phyloP scores from a whole-genome alignment of 352 stramenopile genomes.

The Pythium phragmiticola region DNA sequence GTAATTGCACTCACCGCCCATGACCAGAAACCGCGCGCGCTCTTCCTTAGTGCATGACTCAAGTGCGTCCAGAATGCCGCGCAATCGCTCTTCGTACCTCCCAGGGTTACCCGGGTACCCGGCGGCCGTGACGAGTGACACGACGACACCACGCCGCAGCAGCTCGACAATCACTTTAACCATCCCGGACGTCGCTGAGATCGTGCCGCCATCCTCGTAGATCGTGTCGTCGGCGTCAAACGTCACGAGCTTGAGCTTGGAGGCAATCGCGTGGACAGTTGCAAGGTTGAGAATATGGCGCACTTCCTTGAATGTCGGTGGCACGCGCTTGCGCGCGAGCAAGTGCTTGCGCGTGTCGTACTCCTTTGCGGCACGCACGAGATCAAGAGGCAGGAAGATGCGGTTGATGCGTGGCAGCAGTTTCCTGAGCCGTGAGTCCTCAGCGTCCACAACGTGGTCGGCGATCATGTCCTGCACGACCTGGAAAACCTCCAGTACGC shows the following conservation, averaged over 20 bases:
- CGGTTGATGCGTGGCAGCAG: constrained; percentile 63
- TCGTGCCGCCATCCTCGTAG: constrained; percentile 81
- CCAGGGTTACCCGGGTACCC: constrained; percentile 69
- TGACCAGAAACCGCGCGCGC: constrained; percentile 84
- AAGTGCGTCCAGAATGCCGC: constrained; percentile 73
- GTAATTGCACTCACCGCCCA: constrained; percentile 98
- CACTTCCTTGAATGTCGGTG: constrained; percentile 84
- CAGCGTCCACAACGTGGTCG: constrained; percentile 51
- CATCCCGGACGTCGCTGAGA: constrained; percentile 67
- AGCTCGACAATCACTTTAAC: constrained; percentile 69
- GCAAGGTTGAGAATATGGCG: constrained; percentile 84
- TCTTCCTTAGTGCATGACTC: constrained; percentile 48
- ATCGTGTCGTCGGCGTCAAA: constrained; percentile 88
- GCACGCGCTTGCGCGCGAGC: constrained; percentile 73
- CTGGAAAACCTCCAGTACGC: constrained; percentile 64
- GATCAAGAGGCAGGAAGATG: constrained; percentile 71
- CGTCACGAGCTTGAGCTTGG: constrained; percentile 77
- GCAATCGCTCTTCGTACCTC: constrained; percentile 72
- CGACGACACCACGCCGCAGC: constrained; percentile 63
- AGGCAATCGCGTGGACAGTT: constrained; percentile 67
- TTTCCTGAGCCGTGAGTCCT: constrained; percentile 50
- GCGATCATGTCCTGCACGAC: constrained; percentile 77
- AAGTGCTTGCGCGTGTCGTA: constrained; percentile 79
- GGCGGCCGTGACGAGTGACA: constrained; percentile 81
- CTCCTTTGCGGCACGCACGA: constrained; percentile 58